Percentiles rank a stretch among this genome's conserved stretches.
phyloP scores from a whole-genome alignment of 306 rosid genomes.

The Casuarina glauca region DNA sequence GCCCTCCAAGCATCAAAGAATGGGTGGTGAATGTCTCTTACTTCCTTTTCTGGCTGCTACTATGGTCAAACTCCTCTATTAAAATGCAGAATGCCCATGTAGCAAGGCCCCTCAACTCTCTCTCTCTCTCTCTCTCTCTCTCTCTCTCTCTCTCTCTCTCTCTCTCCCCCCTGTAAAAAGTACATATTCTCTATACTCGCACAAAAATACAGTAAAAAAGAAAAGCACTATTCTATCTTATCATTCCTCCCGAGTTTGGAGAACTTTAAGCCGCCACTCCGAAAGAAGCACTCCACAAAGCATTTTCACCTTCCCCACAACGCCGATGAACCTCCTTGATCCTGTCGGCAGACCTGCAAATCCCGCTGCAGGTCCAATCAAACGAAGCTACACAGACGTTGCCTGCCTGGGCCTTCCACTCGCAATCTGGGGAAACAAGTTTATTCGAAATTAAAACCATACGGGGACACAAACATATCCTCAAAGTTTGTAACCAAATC shows the following conservation, averaged over 20 bases:
- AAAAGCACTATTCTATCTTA: conserved; percentile 26
- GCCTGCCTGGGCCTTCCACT: conserved; percentile 99
- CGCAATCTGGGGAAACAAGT: conserved; percentile 76
- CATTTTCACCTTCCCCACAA: conserved; percentile 91
- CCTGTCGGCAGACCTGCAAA: conserved; percentile 93
- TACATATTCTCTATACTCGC: conserved; percentile 45
- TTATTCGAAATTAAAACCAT: conserved; percentile 6
- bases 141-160: conserved; percentile 26
- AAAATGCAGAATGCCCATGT: conserved; percentile 69
- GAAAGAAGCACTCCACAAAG: conserved; percentile 90
- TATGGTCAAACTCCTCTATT: conserved; percentile 60
- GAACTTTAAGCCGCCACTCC: conserved; percentile 42
- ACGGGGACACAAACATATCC: background rate
- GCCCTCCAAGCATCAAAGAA: conserved; percentile 83
- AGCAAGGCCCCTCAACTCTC: conserved; percentile 28
- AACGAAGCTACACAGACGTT: conserved; percentile 95
- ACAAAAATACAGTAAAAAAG: conserved; percentile 31
- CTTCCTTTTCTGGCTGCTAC: conserved; percentile 54
- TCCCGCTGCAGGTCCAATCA: conserved; percentile 98
- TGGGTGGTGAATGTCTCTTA: conserved; percentile 41
- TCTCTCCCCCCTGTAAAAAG: conserved; percentile 33
- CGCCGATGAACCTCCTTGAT: conserved; percentile 94
- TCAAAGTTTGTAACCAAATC: conserved; percentile 14
- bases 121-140: conserved; percentile 29
- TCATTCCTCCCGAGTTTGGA: conserved; percentile 70